Evolutionary conservation across 202 grass and related monocot species (phyloP), one percentile per base, ranked within the genome.

Genomic region (Elaeis oleifera): DNA sequence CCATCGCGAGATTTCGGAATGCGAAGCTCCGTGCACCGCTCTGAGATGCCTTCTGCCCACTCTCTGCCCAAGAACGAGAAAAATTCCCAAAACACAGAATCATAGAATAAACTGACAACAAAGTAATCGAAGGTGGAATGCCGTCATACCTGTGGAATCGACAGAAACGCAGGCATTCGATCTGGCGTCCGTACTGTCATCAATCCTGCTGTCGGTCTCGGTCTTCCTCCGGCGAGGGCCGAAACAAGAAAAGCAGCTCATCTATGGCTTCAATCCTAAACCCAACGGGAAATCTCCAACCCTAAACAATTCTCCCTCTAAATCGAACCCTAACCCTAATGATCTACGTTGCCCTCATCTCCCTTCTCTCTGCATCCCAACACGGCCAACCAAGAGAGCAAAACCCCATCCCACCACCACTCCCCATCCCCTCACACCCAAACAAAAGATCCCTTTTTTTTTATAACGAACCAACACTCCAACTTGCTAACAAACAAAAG

Each of bases 181-280:
- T 6, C n/a, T 8, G 53, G 52, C 18, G 4, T 16, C 23, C 1
- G 50, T 28, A 53, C 65, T 19, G 52, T 68, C 52, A 22, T 56
- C 65, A 51, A 26, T 68, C 52, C 24, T 36, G 9, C 51, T 20
- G 52, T 5, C 44, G 8, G 18, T 19, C 28, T 56, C 48, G 6
- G 18, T 23, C 29, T 68, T 23, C 53, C 52, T 68, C 65, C 52
- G 65, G 28, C 53, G 51, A 68, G 65, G 51, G 28, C 27, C 3
- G 65, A 56, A 51, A 36, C 52, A 68, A 39, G 18, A 1, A 22
- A 68, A 56, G 14, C 65, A 68, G 52, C 65, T 39, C 65, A 68
- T 68, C 50, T 54, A 31, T 21, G 29, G 24, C 3, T 5, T 18
- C 51, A 54, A 17, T 5, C 17, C 36, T 44, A 13, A 44, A 44